A percentile compares a stretch with the other conserved stretches of the same genome.
These are phyloP conservation scores for Onygena corvina DNA, from an alignment of 2,329 filamentous ascomycete species.

Conservation along the genomic window DNA sequence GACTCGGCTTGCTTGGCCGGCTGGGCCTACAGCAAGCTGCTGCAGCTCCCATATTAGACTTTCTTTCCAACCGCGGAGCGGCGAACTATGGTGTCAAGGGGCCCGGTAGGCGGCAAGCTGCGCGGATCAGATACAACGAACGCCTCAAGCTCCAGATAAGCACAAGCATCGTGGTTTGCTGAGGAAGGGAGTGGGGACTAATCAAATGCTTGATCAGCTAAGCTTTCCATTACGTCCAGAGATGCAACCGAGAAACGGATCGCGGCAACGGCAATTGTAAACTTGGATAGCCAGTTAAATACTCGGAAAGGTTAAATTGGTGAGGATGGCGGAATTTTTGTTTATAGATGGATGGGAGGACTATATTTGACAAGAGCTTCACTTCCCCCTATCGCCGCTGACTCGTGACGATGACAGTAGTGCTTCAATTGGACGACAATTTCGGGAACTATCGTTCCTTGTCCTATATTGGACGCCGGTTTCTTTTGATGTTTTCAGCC, in stretches of 20 bases:
- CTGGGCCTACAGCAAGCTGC: not conserved
- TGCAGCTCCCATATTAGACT: constrained; percentile 3
- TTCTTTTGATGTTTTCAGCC: too few species aligned
- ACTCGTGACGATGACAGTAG: too few species aligned
- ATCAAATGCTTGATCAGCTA: constrained; percentile 4
- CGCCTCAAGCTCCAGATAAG: not conserved
- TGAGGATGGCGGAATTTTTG: too few species aligned
- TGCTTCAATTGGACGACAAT: too few species aligned
- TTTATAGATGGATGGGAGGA: too few species aligned
- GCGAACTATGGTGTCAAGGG: not conserved
- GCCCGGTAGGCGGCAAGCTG: not conserved
- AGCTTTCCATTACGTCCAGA: not conserved
- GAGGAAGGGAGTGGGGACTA: not conserved
- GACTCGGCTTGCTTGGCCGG: constrained; percentile 5
- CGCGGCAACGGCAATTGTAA: not conserved
- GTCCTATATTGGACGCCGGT: too few species aligned
- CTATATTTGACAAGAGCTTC: too few species aligned
- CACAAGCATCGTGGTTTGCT: not conserved
- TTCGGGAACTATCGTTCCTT: too few species aligned
- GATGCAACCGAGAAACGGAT: not conserved
- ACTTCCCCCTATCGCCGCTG: too few species aligned
- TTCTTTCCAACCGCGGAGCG: not conserved
- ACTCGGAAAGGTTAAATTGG: too few species aligned
- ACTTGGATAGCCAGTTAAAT: too few species aligned
- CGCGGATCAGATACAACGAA: not conserved